Base-by-base conservation (phyloP, 176 grass and related monocot species). In the Eragrostis nindensis region DNA sequence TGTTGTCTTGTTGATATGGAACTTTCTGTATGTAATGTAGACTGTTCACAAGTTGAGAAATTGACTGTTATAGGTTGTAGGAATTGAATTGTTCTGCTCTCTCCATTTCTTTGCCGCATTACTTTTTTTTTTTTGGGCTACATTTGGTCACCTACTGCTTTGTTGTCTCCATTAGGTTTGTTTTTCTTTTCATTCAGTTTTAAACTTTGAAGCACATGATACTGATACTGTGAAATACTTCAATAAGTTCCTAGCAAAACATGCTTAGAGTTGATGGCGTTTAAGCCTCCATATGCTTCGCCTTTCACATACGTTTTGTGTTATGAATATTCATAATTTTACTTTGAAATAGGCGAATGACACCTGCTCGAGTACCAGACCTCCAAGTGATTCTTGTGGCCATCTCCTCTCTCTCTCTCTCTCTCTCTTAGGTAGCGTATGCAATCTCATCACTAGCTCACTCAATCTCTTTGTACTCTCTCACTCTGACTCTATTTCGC, bases 1-100 rank as follows among this genome's bases (percentile, higher is more conserved):
- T 41, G 36, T 0, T 53, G 11, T 49, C 54, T 21, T 72, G 25
- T 22, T 66, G 57, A 19, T 16, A 65, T 54, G 83, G 83, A 79
- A 64, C 22, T 62, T 64, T 64, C 11, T 53, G 73, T 29, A 4
- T 72, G 22, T 44, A 66, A 1, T 21, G 38, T 11, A 54, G 38
- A 14, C 62, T 12, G 30, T 6, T 17, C 30, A 62, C 29, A 71
- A 22, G 17, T 54, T 62, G 59, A 30, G 9, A 11, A 55, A 11
- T 42, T n/a, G 14, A 21, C 17, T n/a, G 52, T 15, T 19, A 52
- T 46, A 44, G 53, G 46, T 25, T 53, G 16, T 49, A 62, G 41
- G 6, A 62, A 77, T 38, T 4, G 40, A 0, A 17, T 21, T 0
- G 49, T 52, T 42, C 40, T 73, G 16, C 12, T 18, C n/a, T n/a